Conservation (phyloP, 2,329 filamentous ascomycete genomes). For the Talaromyces sp. region DNA sequence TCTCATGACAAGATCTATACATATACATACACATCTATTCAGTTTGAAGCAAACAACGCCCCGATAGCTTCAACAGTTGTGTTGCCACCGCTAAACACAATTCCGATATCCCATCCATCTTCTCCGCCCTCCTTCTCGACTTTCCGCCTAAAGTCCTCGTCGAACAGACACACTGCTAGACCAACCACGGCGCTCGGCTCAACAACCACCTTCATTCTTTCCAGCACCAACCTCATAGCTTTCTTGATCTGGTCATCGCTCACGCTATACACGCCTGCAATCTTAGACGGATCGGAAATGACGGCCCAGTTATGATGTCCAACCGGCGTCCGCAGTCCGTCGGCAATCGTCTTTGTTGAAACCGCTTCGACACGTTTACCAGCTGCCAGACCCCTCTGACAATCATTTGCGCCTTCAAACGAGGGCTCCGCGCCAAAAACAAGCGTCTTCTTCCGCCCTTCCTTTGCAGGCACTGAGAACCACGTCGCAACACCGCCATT, state of each 20-base stretch:
- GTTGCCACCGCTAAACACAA: constrained; percentile 60
- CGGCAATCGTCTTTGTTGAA: constrained; percentile 73
- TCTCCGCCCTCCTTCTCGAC: constrained; percentile 61
- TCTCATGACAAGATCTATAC: not conserved
- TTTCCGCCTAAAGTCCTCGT: constrained; percentile 71
- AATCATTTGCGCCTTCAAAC: constrained; percentile 80
- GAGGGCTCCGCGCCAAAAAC: constrained; percentile 86
- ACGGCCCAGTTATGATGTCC: constrained; percentile 70
- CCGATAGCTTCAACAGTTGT: constrained; percentile 57
- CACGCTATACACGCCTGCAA: constrained; percentile 66
- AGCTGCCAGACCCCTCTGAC: constrained; percentile 59
- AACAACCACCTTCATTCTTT: constrained; percentile 84
- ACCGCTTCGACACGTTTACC: constrained; percentile 63
- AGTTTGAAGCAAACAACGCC: constrained; percentile 42
- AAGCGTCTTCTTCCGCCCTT: constrained; percentile 51
- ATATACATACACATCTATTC: not conserved
- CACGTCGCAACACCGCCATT: constrained; percentile 76
- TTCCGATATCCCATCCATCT: constrained; percentile 65
- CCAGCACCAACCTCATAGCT: constrained; percentile 71
- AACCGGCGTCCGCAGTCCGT: constrained; percentile 80
- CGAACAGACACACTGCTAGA: constrained; percentile 73
- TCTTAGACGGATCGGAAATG: constrained; percentile 65
- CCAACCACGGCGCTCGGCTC: constrained; percentile 85
- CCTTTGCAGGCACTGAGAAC: constrained; percentile 41
- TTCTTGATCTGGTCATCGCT: constrained; percentile 74